phyloP scores from a whole-genome alignment of 2,329 filamentous ascomycete genomes.

The Calonectria multiphialidica region DNA sequence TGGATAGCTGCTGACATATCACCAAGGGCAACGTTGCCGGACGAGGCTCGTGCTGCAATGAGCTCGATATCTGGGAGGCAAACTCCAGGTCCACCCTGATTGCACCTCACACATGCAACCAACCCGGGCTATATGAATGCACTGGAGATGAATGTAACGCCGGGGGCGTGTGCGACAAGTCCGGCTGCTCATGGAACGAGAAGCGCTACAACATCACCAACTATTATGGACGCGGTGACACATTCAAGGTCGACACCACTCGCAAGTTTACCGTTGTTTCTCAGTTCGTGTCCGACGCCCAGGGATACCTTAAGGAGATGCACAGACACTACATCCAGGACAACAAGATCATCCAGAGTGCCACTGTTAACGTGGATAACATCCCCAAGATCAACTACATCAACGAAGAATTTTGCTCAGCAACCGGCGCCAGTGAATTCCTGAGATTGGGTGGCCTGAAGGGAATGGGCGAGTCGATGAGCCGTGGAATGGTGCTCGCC shows the following conservation, averaged over 20 bases:
- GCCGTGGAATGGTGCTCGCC: conserved; percentile 63
- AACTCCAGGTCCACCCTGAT: conserved; percentile 59
- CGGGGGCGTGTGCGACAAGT: conserved; percentile 57
- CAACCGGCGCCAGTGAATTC: conserved; percentile 45
- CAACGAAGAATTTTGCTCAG: conserved; percentile 52
- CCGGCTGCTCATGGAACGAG: conserved; percentile 59
- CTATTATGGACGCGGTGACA: conserved; percentile 49
- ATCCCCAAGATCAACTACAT: conserved; percentile 51
- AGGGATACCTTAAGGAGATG: conserved; percentile 60
- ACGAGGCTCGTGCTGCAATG: conserved; percentile 62
- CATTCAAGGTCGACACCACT: conserved; percentile 50
- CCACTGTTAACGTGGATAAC: conserved; percentile 34
- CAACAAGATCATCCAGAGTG: conserved; percentile 40
- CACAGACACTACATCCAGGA: conserved; percentile 59
- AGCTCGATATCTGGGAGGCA: conserved; percentile 69
- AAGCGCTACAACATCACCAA: conserved; percentile 47
- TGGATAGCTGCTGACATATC: not conserved
- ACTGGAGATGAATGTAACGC: conserved; percentile 54
- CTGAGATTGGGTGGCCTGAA: conserved; percentile 55
- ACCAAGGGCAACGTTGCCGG: conserved; percentile 35
- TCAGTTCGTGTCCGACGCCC: conserved; percentile 57
- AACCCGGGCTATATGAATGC: conserved; percentile 57
- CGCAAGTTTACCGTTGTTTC: conserved; percentile 61
- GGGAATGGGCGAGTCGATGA: conserved; percentile 59
- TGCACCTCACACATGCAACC: conserved; percentile 63